phyloP scores from a whole-genome alignment of 1,284 basidiomycete species.

The Ganoderma multipileum region DNA sequence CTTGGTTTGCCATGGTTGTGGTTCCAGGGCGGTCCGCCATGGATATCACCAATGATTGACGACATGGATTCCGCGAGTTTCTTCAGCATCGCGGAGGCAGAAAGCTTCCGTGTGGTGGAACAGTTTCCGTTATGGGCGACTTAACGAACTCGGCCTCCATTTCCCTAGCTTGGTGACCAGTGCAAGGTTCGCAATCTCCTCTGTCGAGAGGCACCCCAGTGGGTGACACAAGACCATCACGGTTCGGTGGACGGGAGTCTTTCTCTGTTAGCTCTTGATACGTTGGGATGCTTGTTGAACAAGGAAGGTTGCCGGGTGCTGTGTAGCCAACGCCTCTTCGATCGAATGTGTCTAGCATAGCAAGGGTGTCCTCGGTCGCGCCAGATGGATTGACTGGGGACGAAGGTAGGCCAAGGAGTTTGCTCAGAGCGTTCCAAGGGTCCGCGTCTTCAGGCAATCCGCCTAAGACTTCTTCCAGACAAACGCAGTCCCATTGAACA shows the following conservation, averaged over 20 bases:
- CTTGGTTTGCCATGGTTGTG: background rate
- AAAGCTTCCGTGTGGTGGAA: background rate
- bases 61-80: background rate
- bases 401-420: constrained; percentile 26
- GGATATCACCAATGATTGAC: background rate
- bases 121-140: background rate
- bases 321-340: constrained; percentile 20
- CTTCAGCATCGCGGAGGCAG: background rate
- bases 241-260: background rate
- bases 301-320: background rate
- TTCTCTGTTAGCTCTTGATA: background rate
- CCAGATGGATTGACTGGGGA: background rate
- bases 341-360: constrained; percentile 3
- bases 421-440: constrained; percentile 34
- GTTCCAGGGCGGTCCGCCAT: background rate
- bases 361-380: background rate
- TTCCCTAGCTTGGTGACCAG: background rate
- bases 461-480: constrained; percentile 32
- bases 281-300: background rate
- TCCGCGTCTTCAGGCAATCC: constrained; percentile 36
- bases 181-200: background rate
- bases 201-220: background rate
- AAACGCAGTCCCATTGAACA: constrained; percentile 3
- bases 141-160: background rate
- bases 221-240: background rate